Evolutionary conservation across 352 stramenopile species (phyloP).

Genomic region (Phytopythium cucurbitacearum): DNA sequence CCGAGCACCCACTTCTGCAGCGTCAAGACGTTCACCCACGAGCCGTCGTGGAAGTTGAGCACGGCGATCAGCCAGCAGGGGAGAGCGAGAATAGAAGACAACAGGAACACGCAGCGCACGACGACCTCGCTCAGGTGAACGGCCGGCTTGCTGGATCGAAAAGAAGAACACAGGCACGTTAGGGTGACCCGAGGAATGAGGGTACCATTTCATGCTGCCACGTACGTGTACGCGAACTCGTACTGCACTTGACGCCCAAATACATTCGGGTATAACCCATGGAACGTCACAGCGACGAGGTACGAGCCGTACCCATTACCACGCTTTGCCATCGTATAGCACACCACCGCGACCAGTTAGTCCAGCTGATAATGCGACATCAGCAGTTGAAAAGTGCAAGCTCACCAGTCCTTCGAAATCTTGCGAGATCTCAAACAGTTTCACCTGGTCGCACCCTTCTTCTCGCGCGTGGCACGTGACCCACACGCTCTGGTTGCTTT

Average conservation of each 20-base stretch:
- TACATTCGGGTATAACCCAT: slow-evolving; percentile 69
- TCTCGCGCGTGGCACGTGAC: slow-evolving; percentile 38
- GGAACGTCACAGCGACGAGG: slow-evolving; percentile 51
- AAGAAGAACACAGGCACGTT: neutral
- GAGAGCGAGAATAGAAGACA: slow-evolving; percentile 54
- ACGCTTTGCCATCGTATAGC: slow-evolving; percentile 25
- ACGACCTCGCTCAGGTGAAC: slow-evolving; percentile 70
- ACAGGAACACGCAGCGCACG: slow-evolving; percentile 49
- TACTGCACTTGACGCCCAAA: slow-evolving; percentile 68
- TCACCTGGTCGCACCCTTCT: slow-evolving; percentile 38
- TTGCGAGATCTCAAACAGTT: slow-evolving; percentile 70
- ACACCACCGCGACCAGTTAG: slow-evolving; percentile 1
- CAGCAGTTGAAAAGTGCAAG: neutral
- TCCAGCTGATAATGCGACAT: neutral
- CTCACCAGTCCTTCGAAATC: slow-evolving; percentile 51
- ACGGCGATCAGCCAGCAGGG: slow-evolving; percentile 72
- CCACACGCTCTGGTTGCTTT: slow-evolving; percentile 78
- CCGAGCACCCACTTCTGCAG: slow-evolving; percentile 75
- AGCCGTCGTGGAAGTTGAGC: slow-evolving; percentile 43
- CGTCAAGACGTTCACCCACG: slow-evolving; percentile 45
- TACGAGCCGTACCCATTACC: slow-evolving; percentile 63
- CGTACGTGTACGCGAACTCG: slow-evolving; percentile 80
- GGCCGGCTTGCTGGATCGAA: slow-evolving; percentile 47
- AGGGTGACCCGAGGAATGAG: neutral
- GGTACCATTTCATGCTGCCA: neutral